These are phyloP conservation scores for Sporobolomyces roseus DNA, from an alignment of 768 basidiomycete species.

Conservation along the genomic window DNA sequence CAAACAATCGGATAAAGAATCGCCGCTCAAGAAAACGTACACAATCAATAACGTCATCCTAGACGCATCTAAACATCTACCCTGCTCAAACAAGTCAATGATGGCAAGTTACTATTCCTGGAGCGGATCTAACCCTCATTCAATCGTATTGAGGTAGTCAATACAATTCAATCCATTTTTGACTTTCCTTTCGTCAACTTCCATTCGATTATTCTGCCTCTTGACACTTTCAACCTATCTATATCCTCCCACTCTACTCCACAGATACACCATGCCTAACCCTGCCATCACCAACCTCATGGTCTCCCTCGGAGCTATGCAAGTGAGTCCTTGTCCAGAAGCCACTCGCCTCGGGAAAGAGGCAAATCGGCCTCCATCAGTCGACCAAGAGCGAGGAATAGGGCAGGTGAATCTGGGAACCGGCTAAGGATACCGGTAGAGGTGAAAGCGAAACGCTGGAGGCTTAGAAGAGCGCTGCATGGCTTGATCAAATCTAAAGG, in stretches of 20 bases:
- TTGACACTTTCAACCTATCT: not conserved
- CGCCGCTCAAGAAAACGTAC: not conserved
- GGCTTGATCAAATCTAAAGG: no score
- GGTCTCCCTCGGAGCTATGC: constrained; percentile 91
- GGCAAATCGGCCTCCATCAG: not conserved
- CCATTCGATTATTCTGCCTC: not conserved
- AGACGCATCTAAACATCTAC: no score
- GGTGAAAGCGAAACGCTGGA: no score
- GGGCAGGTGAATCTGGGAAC: no score
- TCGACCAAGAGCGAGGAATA: no score
- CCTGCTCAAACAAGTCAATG: not conserved
- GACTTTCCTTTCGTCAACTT: no score
- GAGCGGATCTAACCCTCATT: no score
- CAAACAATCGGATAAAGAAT: not conserved
- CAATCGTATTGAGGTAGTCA: no score
- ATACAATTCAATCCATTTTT: no score
- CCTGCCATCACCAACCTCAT: constrained; percentile 73
- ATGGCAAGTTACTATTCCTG: no score
- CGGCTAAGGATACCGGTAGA: no score
- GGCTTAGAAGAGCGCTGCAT: no score
- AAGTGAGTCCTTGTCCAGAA: constrained; percentile 46
- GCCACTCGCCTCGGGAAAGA: not conserved
- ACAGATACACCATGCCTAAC: constrained; percentile 55
- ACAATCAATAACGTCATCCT: not conserved
- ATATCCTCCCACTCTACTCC: not conserved